These are phyloP conservation scores for Trametopsis cervina DNA, from an alignment of 768 basidiomycete genomes.

Conservation along the genomic window DNA sequence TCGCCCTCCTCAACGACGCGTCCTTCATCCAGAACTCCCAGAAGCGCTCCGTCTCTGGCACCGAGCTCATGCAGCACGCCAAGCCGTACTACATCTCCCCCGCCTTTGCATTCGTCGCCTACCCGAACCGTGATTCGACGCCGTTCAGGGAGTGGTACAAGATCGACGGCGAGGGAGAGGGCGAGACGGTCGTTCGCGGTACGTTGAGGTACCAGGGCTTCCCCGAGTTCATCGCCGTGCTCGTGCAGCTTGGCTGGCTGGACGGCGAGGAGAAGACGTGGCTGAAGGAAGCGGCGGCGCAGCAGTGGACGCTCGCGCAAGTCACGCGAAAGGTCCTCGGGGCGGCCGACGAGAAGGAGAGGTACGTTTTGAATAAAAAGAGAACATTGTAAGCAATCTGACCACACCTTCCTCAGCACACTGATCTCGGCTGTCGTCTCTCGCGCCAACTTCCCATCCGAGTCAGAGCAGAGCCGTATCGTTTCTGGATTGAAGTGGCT, in stretches of 20 bases:
- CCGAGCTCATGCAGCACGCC: constrained; percentile 84
- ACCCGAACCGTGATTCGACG: constrained; percentile 93
- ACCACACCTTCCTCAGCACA: constrained; percentile 36
- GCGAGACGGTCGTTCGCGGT: constrained; percentile 86
- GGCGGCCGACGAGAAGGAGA: constrained; percentile 61
- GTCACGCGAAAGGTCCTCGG: constrained; percentile 71
- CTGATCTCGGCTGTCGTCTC: constrained; percentile 67
- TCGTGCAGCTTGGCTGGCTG: constrained; percentile 86
- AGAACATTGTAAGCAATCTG: background rate
- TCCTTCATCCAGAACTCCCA: constrained; percentile 67
- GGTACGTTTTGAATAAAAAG: constrained; percentile 30
- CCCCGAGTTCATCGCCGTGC: constrained; percentile 86
- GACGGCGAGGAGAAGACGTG: constrained; percentile 71
- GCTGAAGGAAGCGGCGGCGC: constrained; percentile 45
- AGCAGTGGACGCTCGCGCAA: constrained; percentile 68
- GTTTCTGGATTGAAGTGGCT: constrained; percentile 90
- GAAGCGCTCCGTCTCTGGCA: constrained; percentile 60
- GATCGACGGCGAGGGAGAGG: constrained; percentile 64
- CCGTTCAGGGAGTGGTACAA: constrained; percentile 88
- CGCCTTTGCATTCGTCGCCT: constrained; percentile 92
- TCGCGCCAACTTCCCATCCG: constrained; percentile 66
- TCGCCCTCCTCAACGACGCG: constrained; percentile 88
- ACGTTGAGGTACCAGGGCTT: constrained; percentile 95
- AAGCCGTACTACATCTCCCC: constrained; percentile 94
- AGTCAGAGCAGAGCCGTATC: constrained; percentile 66